phyloP scores from a whole-genome alignment of 2,329 filamentous ascomycete species.

The Neocucurbitaria cava region DNA sequence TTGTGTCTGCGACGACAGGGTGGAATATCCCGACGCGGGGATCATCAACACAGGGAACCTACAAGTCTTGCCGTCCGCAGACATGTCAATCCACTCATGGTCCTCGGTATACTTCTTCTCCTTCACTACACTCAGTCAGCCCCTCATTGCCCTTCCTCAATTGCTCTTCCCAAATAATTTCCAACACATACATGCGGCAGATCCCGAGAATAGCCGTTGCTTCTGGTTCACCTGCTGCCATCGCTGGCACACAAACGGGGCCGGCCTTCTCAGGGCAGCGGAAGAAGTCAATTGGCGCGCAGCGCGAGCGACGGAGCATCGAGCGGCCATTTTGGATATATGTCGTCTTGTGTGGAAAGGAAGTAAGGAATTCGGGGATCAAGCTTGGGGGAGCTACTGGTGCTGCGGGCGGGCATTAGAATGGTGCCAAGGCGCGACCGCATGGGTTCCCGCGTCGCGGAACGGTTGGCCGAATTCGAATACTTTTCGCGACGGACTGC shows the following conservation, averaged over 20 bases:
- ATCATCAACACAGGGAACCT: slow-evolving; percentile 43
- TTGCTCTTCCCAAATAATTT: slow-evolving; percentile 5
- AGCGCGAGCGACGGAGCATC: slow-evolving; percentile 41
- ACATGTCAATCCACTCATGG: slow-evolving; percentile 97
- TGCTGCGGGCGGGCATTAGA: slow-evolving; percentile 1
- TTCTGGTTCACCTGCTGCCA: slow-evolving; percentile 30
- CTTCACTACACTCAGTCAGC: slow-evolving; percentile 56
- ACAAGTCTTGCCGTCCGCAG: slow-evolving; percentile 81
- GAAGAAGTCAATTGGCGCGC: slow-evolving; percentile 42
- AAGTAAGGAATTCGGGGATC: slow-evolving; percentile 10
- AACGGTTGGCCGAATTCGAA: slow-evolving; percentile 27
- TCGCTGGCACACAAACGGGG: slow-evolving; percentile 31
- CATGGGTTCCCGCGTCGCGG: slow-evolving; percentile 10
- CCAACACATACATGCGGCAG: slow-evolving; percentile 41
- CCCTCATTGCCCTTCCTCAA: background rate
- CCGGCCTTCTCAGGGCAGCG: slow-evolving; percentile 30
- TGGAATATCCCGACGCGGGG: slow-evolving; percentile 1
- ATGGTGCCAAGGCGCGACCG: slow-evolving; percentile 14
- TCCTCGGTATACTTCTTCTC: slow-evolving; percentile 92
- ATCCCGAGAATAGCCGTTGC: slow-evolving; percentile 49
- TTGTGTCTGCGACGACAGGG: slow-evolving; percentile 7
- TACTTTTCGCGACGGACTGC: slow-evolving; percentile 30
- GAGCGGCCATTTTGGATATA: slow-evolving; percentile 43
- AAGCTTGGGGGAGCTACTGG: slow-evolving; percentile 7
- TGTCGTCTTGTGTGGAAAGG: slow-evolving; percentile 5